These are phyloP conservation scores for Chytriomyces hyalinus DNA, from an alignment of 192 early-diverging fungal species.

Conservation along the genomic window DNA sequence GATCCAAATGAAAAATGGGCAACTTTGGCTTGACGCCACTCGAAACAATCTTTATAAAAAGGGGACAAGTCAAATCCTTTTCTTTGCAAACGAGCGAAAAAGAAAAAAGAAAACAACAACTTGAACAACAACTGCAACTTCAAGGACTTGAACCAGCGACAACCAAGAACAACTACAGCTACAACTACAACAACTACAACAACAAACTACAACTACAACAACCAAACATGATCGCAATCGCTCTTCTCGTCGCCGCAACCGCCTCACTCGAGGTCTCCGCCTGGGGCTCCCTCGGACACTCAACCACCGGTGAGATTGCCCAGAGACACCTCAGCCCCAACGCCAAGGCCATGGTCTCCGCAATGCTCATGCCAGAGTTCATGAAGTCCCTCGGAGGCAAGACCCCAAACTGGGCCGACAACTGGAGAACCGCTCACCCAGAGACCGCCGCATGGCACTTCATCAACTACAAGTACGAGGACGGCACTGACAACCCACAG, in stretches of 20 bases:
- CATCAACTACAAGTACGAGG: conserved; percentile 1
- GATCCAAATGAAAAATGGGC: conserved; percentile 50
- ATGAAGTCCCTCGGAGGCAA: background rate
- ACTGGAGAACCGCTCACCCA: conserved; percentile 2
- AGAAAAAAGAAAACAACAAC: no score
- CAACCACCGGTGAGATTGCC: conserved; percentile 9
- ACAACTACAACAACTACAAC: no score
- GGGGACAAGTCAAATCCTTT: no score
- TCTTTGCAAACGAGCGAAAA: no score
- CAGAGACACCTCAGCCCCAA: conserved; percentile 15
- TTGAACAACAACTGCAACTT: no score
- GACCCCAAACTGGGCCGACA: conserved; percentile 27
- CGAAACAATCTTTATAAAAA: no score
- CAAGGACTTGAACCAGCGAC: no score
- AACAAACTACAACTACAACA: no score
- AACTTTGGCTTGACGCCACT: no score
- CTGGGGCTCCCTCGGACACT: conserved; percentile 14
- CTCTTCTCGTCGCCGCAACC: background rate
- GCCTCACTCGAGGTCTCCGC: background rate
- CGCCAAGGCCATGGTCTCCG: background rate
- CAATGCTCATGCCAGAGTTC: background rate
- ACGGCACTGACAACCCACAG: background rate
- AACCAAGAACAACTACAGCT: no score
- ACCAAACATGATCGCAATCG: no score
- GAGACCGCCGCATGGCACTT: conserved; percentile 23